Percentiles rank a stretch among this genome's conserved stretches.
These are phyloP conservation scores for Stachybotrys echinatus DNA, from an alignment of 2,329 filamentous ascomycete genomes.

Conservation along the genomic window DNA sequence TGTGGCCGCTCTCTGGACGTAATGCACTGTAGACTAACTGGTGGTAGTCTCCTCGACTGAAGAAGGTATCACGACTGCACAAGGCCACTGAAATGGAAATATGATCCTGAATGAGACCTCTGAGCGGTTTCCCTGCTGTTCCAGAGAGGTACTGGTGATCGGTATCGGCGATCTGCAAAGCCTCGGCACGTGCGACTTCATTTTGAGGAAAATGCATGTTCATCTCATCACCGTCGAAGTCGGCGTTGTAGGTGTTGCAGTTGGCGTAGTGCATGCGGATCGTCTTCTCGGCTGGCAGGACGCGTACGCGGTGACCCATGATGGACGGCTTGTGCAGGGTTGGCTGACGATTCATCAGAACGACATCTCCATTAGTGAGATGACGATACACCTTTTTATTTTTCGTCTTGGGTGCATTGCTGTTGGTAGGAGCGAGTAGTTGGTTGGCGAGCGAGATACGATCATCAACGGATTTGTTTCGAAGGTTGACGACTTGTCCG, in stretches of 20 bases:
- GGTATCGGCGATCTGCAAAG: constrained; percentile 87
- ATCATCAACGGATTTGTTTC: constrained; percentile 83
- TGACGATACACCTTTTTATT: constrained; percentile 98
- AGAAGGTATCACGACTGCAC: constrained; percentile 87
- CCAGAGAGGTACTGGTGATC: constrained; percentile 96
- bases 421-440: constrained; percentile 77
- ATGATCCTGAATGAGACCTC: constrained; percentile 97
- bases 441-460: constrained; percentile 87
- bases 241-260: constrained; percentile 98
- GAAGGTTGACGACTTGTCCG: constrained; percentile 82
- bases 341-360: constrained; percentile 97
- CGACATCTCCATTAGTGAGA: constrained; percentile 92
- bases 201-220: constrained; percentile 99
- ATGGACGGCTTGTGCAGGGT: constrained; percentile 98
- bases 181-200: constrained; percentile 88
- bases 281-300: constrained; percentile 90
- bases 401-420: constrained; percentile 65
- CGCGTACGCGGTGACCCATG: constrained; percentile 93
- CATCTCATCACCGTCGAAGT: constrained; percentile 99
- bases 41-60: constrained; percentile 82
- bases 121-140: constrained; percentile 85
- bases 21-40: constrained; percentile 89
- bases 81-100: constrained; percentile 90
- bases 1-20: constrained; percentile 85
- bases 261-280: constrained; percentile 99